Conservation (phyloP, 192 early-diverging fungal species). For the Entomortierella beljakovae region DNA sequence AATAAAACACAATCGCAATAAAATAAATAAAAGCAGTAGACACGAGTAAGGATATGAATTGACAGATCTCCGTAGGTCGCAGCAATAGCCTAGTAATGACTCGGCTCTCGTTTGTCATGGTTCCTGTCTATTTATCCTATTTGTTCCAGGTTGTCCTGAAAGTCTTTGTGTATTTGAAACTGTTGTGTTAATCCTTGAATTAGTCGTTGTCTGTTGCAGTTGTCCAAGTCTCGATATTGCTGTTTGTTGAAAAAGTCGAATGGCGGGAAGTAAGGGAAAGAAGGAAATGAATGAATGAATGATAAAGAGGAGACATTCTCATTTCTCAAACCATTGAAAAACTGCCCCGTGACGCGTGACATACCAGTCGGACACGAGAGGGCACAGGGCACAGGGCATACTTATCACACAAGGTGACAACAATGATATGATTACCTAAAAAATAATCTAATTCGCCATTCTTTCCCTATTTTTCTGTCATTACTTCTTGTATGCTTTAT, state of each 20-base stretch:
- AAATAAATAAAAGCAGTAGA: slow-evolving; percentile 2
- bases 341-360: slow-evolving; percentile 6
- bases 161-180: background rate
- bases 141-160: background rate
- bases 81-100: slow-evolving; percentile 24
- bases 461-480: no score
- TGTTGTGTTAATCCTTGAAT: no score
- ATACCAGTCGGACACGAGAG: slow-evolving; percentile 20
- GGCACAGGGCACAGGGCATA: no score
- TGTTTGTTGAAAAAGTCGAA: background rate
- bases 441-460: no score
- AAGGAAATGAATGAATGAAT: slow-evolving; percentile 3
- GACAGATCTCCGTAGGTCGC: slow-evolving; percentile 39
- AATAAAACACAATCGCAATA: slow-evolving; percentile 1
- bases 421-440: no score
- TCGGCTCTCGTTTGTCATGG: slow-evolving; percentile 29
- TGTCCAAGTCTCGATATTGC: background rate
- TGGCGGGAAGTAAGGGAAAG: background rate
- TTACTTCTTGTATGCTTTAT: no score
- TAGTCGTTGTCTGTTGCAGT: no score
- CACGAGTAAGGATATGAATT: slow-evolving; percentile 50
- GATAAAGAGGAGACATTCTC: background rate
- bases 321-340: background rate
- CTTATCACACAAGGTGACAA: no score
- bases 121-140: background rate